Evolutionary conservation across 2,329 filamentous ascomycete species (phyloP).

Genomic region (Cyphellophora attinorum): DNA sequence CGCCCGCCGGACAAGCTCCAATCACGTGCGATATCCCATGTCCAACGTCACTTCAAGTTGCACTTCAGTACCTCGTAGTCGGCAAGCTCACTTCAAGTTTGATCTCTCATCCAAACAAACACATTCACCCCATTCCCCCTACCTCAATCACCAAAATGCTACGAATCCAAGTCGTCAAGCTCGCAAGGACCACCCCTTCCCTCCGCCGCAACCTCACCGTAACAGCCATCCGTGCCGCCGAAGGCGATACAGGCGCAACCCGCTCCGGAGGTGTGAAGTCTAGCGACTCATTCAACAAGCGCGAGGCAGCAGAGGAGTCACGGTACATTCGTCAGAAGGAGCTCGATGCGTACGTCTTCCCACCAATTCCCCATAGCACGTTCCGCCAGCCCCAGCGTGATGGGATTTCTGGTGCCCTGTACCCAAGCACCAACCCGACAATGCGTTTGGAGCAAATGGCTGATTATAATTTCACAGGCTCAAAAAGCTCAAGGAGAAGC

Average conservation of each 20-base stretch:
- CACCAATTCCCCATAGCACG: no score
- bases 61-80: neutral
- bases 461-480: constrained; percentile 38
- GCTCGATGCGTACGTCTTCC: constrained; percentile 59
- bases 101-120: constrained; percentile 7
- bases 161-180: constrained; percentile 52
- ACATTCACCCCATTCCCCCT: no score
- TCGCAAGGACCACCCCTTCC: constrained; percentile 43
- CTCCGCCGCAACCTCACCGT: constrained; percentile 51
- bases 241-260: constrained; percentile 56
- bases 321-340: constrained; percentile 79
- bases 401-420: no score
- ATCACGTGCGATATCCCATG: no score
- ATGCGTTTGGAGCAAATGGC: no score
- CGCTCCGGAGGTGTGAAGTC: constrained; percentile 25
- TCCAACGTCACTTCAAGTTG: no score
- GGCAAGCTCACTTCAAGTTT: neutral
- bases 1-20: no score
- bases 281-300: constrained; percentile 86
- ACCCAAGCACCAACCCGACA: no score
- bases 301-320: constrained; percentile 80
- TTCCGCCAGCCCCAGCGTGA: no score
- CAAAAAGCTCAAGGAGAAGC: constrained; percentile 56
- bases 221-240: constrained; percentile 53
- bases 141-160: constrained; percentile 47